Base-by-base conservation (phyloP, 139 green algal species). In the Tetraselmis striata region DNA sequence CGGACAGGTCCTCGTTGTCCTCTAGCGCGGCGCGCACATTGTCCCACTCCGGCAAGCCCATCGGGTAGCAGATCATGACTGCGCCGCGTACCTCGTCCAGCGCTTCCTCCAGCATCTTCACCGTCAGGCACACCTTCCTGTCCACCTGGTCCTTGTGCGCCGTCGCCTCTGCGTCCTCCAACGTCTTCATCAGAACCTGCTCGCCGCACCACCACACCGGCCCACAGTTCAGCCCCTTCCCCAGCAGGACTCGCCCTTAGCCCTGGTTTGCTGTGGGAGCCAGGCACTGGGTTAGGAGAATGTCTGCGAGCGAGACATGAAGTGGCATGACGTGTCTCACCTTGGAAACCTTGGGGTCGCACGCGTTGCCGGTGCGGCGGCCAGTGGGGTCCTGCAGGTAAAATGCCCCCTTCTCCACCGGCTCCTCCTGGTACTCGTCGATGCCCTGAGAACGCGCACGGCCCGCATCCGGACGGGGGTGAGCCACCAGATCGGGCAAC, bases 11-110 rank as follows among this genome's bases (percentile, higher is more conserved):
- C 81, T 96, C 91, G 25, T 84, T 86, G 59, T 84, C 88, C 79
- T 96, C 94, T 11, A 97, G 75, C 32, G 45, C 83, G 74, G 89
- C 79, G 31, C 92, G 82, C 28, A 97, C 91, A 24, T 85, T 85
- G 89, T 97, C 94, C 90, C 90, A 96, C 58, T 92, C 90, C 0
- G 93, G 93, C 80, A 97, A 83, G 2, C 94, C 94, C 89, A 93
- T 92, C 18, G 94, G 94, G 84, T 95, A 96, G 84, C 92, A 95
- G 32, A 95, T 95, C 91, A 96, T 95, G 0, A 95, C 93, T 0
- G 91, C 93, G 31, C 93, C 92, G 24, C 91, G 88, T 22, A 97
- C 87, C 31, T 88, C 87, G 86, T 96, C 90, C 1, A 97, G 80
- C 1, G 88, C 88, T 23, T 92, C 87, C 45, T 87, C 26, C 28